Conservation (phyloP, 1,139 yeast genomes). For the Candida sp. region DNA sequence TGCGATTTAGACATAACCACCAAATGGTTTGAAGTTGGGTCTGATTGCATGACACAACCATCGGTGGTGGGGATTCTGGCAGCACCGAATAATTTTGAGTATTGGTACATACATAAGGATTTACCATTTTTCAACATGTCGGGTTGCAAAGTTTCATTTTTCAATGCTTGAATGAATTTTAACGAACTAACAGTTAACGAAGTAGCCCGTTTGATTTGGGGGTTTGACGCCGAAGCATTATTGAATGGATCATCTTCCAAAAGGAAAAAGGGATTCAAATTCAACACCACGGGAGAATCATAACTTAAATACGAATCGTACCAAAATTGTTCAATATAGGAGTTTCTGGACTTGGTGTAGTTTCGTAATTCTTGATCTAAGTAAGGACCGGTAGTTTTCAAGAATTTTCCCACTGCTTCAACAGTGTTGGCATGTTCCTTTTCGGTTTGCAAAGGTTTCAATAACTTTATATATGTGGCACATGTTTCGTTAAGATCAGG, state of each 20-base stretch:
- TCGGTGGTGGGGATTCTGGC: slow-evolving; percentile 75
- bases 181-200: slow-evolving; percentile 74
- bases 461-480: slow-evolving; percentile 55
- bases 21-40: slow-evolving; percentile 69
- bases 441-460: slow-evolving; percentile 75
- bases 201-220: slow-evolving; percentile 80
- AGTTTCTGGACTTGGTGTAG: slow-evolving; percentile 62
- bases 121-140: slow-evolving; percentile 64
- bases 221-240: slow-evolving; percentile 52
- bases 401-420: slow-evolving; percentile 56
- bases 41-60: slow-evolving; percentile 87
- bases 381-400: slow-evolving; percentile 55
- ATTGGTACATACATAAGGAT: slow-evolving; percentile 87
- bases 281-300: slow-evolving; percentile 86
- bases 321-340: slow-evolving; percentile 93
- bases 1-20: slow-evolving; percentile 85
- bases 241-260: slow-evolving; percentile 92
- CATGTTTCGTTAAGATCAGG: slow-evolving; percentile 72
- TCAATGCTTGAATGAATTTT: slow-evolving; percentile 74
- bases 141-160: slow-evolving; percentile 72
- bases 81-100: slow-evolving; percentile 80
- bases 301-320: slow-evolving; percentile 82
- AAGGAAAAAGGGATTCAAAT: slow-evolving; percentile 82
- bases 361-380: slow-evolving; percentile 62
- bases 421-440: slow-evolving; percentile 62